phyloP scores from a whole-genome alignment of 2,329 filamentous ascomycete species.

The Pyricularia sp. region DNA sequence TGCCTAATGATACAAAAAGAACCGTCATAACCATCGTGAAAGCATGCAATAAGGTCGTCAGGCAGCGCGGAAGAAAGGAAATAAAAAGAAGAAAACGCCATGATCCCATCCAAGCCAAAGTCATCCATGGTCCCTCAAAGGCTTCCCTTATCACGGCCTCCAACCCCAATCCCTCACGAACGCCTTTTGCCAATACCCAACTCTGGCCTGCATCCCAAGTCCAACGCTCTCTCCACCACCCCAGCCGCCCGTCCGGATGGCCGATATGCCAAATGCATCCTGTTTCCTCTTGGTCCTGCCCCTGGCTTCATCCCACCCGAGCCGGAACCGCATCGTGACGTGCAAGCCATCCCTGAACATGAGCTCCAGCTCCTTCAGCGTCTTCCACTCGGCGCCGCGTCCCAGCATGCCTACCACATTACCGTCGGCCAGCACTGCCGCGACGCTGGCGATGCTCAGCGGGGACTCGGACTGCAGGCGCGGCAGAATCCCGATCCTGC shows the following conservation, averaged over 20 bases:
- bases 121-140: neutral
- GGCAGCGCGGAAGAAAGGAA: neutral
- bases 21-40: neutral
- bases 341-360: conserved; percentile 15
- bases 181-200: conserved; percentile 10
- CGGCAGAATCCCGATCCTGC: conserved; percentile 16
- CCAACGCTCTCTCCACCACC: conserved; percentile 15
- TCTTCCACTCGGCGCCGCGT: conserved; percentile 17
- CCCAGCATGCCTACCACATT: conserved; percentile 22
- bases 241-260: conserved; percentile 14
- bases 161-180: conserved; percentile 14
- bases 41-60: neutral
- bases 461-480: conserved; percentile 11
- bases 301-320: conserved; percentile 14
- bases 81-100: neutral
- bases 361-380: conserved; percentile 9
- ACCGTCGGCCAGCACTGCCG: conserved; percentile 25
- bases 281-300: conserved; percentile 4
- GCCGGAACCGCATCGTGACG: conserved; percentile 15
- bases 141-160: conserved; percentile 8
- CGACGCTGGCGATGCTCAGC: conserved; percentile 25
- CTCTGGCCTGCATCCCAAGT: conserved; percentile 14
- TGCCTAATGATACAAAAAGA: neutral
- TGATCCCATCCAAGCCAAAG: neutral
- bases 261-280: conserved; percentile 12